Conservation (phyloP, 495 filamentous ascomycete genomes). For the Neurospora sp. region DNA sequence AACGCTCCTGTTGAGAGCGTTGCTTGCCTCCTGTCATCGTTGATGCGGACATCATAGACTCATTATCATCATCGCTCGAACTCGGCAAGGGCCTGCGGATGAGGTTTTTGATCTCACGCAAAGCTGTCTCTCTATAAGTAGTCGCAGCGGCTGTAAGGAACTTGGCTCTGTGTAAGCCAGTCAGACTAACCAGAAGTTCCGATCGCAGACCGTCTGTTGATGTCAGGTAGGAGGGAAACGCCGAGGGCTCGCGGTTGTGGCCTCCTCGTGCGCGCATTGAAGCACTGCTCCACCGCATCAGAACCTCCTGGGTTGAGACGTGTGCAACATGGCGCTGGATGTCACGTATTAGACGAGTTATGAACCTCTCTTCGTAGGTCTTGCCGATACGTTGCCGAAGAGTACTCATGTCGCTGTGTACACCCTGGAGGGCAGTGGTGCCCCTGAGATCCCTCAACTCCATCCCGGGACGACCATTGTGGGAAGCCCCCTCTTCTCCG, state of each 20-base stretch:
- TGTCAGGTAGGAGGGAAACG: conserved; percentile 63
- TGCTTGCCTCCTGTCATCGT: conserved; percentile 62
- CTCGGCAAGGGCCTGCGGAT: conserved; percentile 81
- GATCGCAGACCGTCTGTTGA: conserved; percentile 57
- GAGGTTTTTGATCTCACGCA: conserved; percentile 78
- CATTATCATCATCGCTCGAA: conserved; percentile 85
- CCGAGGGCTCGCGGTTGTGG: conserved; percentile 54
- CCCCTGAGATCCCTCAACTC: conserved; percentile 61
- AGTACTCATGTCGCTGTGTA: conserved; percentile 62
- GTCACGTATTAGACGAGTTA: conserved; percentile 69
- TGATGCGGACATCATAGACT: conserved; percentile 79
- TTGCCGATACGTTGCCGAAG: conserved; percentile 75
- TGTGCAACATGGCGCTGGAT: conserved; percentile 71
- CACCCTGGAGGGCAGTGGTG: conserved; percentile 70
- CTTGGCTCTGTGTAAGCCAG: conserved; percentile 68
- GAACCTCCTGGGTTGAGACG: conserved; percentile 59
- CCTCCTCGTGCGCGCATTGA: conserved; percentile 46
- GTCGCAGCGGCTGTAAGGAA: conserved; percentile 70
- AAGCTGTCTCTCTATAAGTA: conserved; percentile 75
- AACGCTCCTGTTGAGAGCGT: conserved; percentile 77
- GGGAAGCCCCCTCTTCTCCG: conserved; percentile 43
- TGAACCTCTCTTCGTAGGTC: conserved; percentile 72
- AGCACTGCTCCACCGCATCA: conserved; percentile 62
- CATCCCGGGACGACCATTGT: conserved; percentile 5
- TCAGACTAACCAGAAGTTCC: conserved; percentile 55